Evolutionary conservation across 805 yeast genomes (phyloP).

Genomic region (Vanderwaltozyma verrucispora): DNA sequence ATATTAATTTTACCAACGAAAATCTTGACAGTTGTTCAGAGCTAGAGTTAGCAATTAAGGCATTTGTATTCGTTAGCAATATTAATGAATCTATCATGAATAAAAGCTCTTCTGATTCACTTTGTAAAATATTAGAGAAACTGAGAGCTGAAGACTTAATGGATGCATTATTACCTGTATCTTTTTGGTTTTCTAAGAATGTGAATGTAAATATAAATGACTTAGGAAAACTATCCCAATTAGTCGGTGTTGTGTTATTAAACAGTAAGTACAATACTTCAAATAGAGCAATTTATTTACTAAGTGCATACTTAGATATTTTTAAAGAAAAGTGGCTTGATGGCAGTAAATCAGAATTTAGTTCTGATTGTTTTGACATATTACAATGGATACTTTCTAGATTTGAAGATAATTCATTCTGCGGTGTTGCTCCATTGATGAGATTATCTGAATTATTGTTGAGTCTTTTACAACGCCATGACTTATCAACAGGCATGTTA

Average conservation of each 20-base stretch:
- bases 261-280: conserved; percentile 15
- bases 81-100: too few relatives aligned
- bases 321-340: conserved; percentile 21
- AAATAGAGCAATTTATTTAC: conserved; percentile 7
- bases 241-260: conserved; percentile 17
- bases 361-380: conserved; percentile 39
- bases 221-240: conserved; percentile 9
- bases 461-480: conserved; percentile 19
- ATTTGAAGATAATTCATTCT: conserved; percentile 32
- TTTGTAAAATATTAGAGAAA: too few relatives aligned
- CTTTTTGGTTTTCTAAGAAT: not conserved
- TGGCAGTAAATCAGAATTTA: conserved; percentile 16
- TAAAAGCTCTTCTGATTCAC: too few relatives aligned
- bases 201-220: too few relatives aligned
- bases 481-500: conserved; percentile 12
- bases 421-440: conserved; percentile 29
- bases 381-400: conserved; percentile 35
- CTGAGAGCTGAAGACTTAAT: too few relatives aligned
- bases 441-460: conserved; percentile 29
- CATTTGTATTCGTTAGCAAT: too few relatives aligned
- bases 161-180: not conserved
- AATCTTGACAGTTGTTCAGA: too few relatives aligned
- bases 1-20: too few relatives aligned
- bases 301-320: conserved; percentile 12
- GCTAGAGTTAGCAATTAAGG: too few relatives aligned